Evolutionary conservation across 2,329 filamentous ascomycete genomes (phyloP).

Genomic region (Xylaria sp.): DNA sequence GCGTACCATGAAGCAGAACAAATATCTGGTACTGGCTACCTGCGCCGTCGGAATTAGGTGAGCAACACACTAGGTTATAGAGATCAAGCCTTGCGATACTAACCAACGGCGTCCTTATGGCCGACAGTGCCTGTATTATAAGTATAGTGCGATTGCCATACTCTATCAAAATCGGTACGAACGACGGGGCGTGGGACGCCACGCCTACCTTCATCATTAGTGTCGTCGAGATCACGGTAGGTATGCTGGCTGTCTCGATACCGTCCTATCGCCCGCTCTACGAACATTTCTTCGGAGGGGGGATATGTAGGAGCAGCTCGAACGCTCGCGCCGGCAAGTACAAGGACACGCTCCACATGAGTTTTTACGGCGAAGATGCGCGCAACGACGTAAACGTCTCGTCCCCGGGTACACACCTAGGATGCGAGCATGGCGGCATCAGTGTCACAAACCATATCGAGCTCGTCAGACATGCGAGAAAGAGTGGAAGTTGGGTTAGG

Average conservation of each 20-base stretch:
- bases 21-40: slow-evolving; percentile 4
- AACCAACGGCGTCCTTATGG: neutral
- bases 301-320: neutral
- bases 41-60: slow-evolving; percentile 16
- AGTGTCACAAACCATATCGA: slow-evolving; percentile 29
- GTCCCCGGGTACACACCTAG: slow-evolving; percentile 16
- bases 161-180: slow-evolving; percentile 8
- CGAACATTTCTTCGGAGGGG: neutral
- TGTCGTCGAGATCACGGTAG: slow-evolving; percentile 15
- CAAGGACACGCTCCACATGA: slow-evolving; percentile 18
- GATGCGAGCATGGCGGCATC: slow-evolving; percentile 11
- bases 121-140: slow-evolving; percentile 12
- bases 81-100: neutral
- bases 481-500: slow-evolving; percentile 24
- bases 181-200: slow-evolving; percentile 21
- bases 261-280: slow-evolving; percentile 23
- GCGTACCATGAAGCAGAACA: slow-evolving; percentile 2
- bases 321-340: neutral
- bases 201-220: slow-evolving; percentile 12
- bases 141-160: slow-evolving; percentile 23
- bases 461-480: slow-evolving; percentile 20
- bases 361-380: slow-evolving; percentile 5
- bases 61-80: neutral
- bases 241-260: slow-evolving; percentile 23
- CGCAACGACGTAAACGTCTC: slow-evolving; percentile 20